phyloP scores from a whole-genome alignment of 352 stramenopile species.

The Globisporangium cederbergense region DNA sequence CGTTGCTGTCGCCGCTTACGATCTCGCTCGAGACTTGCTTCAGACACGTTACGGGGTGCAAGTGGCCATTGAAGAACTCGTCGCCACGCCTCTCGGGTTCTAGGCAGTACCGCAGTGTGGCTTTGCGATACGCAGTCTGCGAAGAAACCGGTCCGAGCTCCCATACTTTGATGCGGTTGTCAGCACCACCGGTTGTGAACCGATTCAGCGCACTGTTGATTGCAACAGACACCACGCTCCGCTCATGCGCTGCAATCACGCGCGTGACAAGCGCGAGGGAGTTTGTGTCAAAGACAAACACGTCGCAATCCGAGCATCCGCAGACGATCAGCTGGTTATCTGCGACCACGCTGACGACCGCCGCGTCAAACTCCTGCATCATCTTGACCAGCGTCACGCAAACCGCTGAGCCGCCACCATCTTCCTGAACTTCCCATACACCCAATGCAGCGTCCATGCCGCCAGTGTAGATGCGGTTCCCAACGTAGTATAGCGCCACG shows the following conservation, averaged over 20 bases:
- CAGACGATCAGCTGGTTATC: slow-evolving; percentile 54
- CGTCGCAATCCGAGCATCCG: slow-evolving; percentile 62
- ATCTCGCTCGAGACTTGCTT: slow-evolving; percentile 65
- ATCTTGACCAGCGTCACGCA: slow-evolving; percentile 42
- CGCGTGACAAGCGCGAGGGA: slow-evolving; percentile 41
- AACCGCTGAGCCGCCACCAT: slow-evolving; percentile 49
- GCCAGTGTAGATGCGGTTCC: slow-evolving; percentile 64
- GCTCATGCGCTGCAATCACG: slow-evolving; percentile 49
- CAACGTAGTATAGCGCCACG: slow-evolving; percentile 57
- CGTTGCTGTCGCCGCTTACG: slow-evolving; percentile 63
- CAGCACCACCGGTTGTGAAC: slow-evolving; percentile 52
- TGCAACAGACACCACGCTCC: slow-evolving; percentile 42
- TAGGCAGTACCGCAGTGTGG: slow-evolving; percentile 32
- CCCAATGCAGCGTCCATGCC: slow-evolving; percentile 58
- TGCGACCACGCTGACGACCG: slow-evolving; percentile 63
- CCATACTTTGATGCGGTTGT: slow-evolving; percentile 70
- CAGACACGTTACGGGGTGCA: slow-evolving; percentile 51
- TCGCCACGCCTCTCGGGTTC: slow-evolving; percentile 35
- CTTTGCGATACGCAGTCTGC: slow-evolving; percentile 28
- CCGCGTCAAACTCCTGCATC: slow-evolving; percentile 66
- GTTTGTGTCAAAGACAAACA: slow-evolving; percentile 60
- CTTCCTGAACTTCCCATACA: slow-evolving; percentile 63
- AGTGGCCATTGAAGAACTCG: slow-evolving; percentile 51
- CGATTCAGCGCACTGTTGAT: slow-evolving; percentile 41
- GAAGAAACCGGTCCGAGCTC: slow-evolving; percentile 27